Base-by-base conservation (phyloP, 441 rosid species). In the Corymbia citriodora region DNA sequence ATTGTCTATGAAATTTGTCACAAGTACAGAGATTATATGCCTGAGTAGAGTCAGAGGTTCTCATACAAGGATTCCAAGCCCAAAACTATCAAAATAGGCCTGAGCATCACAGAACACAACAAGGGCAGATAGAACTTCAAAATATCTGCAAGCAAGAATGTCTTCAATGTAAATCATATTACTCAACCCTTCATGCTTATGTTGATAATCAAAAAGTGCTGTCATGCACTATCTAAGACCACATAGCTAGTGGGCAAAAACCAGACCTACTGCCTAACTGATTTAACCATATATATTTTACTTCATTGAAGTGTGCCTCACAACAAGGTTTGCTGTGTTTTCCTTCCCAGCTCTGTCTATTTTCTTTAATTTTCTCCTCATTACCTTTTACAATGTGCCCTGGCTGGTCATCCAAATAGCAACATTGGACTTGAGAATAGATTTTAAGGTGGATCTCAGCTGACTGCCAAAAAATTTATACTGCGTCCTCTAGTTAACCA, bases 221-320 rank as follows among this genome's bases (percentile, higher is more conserved):
- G 11, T 14, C 85, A 79, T 45, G 85, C 85, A 45, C 53, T 23
- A 23, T 45, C 52, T 18, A 79, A 45, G 85, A 40, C 83, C 7
- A 74, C 29, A 74, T 40, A 21, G 83, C 83, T 36, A 11, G 83
- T 40, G 50, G 45, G 83, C 0, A 1, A 74, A 74, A 74, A 12
- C 53, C 31, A 13, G 86, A 25, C 86, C 53, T 79, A 45, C 25
- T 45, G 86, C 86, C n/a, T 79, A 45, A 6, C 31, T 31, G 36
- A 68, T 68, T 45, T 79, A n/a, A 79, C 53, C 36, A 9, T 23
- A 31, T 54, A 52, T 7, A 72, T 13, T 72, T 40, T 88, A 95
- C 97, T 96, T 96, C 92, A 57, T 92, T 95, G 50, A 90, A 90
- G 40, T 45, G 93, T 90, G 81, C 94, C 90, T 93, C 92, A 87